These are phyloP conservation scores for Trichocomaceae sp. DNA, from an alignment of 2,329 filamentous ascomycete species.

Conservation along the genomic window DNA sequence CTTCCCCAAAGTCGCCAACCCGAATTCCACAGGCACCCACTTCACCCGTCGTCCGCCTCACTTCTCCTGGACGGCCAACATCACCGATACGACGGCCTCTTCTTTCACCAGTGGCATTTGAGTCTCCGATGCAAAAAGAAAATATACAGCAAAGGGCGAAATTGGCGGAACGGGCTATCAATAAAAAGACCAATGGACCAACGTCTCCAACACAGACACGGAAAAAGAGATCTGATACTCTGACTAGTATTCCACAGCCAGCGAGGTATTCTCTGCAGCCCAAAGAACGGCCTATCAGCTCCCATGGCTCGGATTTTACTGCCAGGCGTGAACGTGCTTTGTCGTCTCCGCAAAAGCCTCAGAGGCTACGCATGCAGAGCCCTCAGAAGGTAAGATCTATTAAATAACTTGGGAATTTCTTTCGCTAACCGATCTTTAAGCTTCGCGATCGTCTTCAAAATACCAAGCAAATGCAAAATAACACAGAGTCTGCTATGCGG, in stretches of 20 bases:
- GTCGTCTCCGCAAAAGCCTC: constrained; percentile 62
- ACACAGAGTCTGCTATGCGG: constrained; percentile 62
- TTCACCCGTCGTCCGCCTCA: constrained; percentile 8
- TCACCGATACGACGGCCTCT: constrained; percentile 30
- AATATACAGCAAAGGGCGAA: constrained; percentile 32
- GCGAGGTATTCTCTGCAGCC: constrained; percentile 21
- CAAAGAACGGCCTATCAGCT: constrained; percentile 28
- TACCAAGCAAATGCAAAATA: constrained; percentile 68
- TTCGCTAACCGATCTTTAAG: constrained; percentile 19
- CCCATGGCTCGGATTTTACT: constrained; percentile 26
- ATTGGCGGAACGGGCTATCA: constrained; percentile 28
- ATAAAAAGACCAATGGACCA: constrained; percentile 27
- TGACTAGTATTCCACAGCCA: constrained; percentile 47
- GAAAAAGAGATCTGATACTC: constrained; percentile 40
- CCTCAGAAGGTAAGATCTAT: constrained; percentile 48
- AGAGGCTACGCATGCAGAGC: constrained; percentile 62
- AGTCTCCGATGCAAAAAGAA: constrained; percentile 34
- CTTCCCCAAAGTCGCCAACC: constrained; percentile 1
- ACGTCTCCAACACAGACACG: constrained; percentile 30
- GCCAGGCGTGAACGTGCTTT: constrained; percentile 39
- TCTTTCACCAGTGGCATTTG: constrained; percentile 27
- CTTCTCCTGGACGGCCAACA: constrained; percentile 25
- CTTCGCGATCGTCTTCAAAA: constrained; percentile 75
- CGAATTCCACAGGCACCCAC: constrained; percentile 9
- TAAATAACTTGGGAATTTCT: no score